These are phyloP conservation scores for Ilex asprella DNA, from an alignment of 257 asterid genomes.

Conservation along the genomic window DNA sequence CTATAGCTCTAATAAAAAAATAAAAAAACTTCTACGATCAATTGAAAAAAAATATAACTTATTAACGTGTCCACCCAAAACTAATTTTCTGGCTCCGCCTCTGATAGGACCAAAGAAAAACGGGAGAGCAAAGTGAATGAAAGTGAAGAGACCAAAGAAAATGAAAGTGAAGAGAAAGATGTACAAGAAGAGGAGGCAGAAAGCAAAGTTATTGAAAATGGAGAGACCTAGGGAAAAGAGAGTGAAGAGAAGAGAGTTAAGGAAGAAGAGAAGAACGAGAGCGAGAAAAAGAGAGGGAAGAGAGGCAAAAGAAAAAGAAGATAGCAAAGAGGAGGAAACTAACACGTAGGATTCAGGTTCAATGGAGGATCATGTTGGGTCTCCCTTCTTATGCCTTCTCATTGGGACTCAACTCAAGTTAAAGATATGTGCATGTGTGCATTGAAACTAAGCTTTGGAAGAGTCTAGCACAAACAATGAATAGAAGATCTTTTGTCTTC, in stretches of 20 bases:
- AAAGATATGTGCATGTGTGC: no score
- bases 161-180: conserved; percentile 12
- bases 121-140: conserved; percentile 6
- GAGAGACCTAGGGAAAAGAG: not conserved
- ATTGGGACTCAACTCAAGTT: no score
- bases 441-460: no score
- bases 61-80: no score
- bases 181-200: not conserved
- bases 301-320: conserved; percentile 15
- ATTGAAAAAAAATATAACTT: no score
- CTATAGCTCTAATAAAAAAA: no score
- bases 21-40: no score
- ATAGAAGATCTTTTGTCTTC: no score
- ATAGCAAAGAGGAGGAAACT: conserved; percentile 19
- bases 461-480: no score
- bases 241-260: not conserved
- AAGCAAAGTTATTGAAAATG: conserved; percentile 6
- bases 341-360: conserved; percentile 24
- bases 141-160: conserved; percentile 8
- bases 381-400: no score
- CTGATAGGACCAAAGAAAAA: conserved; percentile 7
- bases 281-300: conserved; percentile 6
- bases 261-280: conserved; percentile 3
- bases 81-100: no score
- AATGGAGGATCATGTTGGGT: no score